phyloP scores from a whole-genome alignment of 2,329 filamentous ascomycete species.

The Clarireedia homoeocarpa region DNA sequence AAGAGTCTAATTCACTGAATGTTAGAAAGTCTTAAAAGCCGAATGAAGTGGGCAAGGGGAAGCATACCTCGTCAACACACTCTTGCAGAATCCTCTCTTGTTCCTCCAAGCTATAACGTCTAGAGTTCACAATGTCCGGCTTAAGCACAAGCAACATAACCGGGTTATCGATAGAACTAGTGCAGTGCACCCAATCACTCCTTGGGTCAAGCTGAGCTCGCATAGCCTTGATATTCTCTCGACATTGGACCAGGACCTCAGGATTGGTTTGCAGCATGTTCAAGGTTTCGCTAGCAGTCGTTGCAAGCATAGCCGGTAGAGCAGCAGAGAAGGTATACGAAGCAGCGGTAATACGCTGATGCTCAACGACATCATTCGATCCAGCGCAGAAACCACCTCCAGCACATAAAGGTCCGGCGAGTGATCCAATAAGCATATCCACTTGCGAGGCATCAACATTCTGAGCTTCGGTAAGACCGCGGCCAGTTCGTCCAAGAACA shows the following conservation, averaged over 20 bases:
- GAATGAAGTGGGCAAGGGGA: neutral
- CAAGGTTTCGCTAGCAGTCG: conserved; percentile 90
- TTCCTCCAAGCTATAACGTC: conserved; percentile 61
- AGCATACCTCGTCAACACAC: conserved; percentile 84
- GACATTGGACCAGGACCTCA: conserved; percentile 67
- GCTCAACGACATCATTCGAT: conserved; percentile 83
- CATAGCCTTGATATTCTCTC: conserved; percentile 84
- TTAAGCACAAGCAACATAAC: conserved; percentile 79
- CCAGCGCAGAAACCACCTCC: conserved; percentile 96
- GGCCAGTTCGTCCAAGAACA: conserved; percentile 82
- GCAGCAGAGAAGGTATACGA: conserved; percentile 96
- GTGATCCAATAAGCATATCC: conserved; percentile 94
- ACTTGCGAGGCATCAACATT: conserved; percentile 90
- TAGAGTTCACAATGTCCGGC: conserved; percentile 66
- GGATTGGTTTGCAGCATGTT: conserved; percentile 80
- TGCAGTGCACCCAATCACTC: conserved; percentile 86
- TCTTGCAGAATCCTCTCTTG: conserved; percentile 84
- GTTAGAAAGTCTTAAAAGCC: too few species aligned
- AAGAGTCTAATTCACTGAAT: conserved; percentile 50
- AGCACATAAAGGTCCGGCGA: conserved; percentile 82
- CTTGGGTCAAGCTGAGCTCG: conserved; percentile 80
- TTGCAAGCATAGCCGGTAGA: conserved; percentile 84
- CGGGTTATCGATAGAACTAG: conserved; percentile 76
- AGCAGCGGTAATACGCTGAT: conserved; percentile 87
- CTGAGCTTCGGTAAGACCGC: conserved; percentile 90